phyloP scores from a whole-genome alignment of 2,329 filamentous ascomycete genomes.

The Lasiodiplodia gonubiensis region DNA sequence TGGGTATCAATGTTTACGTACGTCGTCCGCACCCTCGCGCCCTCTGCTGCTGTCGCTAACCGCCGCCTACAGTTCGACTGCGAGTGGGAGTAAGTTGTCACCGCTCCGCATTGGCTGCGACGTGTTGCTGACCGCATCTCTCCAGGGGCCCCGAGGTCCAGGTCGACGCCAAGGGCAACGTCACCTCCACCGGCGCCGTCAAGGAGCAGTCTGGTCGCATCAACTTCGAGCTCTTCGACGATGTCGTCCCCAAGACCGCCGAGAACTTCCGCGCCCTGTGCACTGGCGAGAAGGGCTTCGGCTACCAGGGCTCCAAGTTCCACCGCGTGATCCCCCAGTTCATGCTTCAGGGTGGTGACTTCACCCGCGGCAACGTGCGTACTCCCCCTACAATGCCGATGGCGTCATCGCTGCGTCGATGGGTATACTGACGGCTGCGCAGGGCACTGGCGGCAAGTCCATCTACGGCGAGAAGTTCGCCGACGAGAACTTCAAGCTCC shows the following conservation, averaged over 20 bases:
- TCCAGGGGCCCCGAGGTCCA: slow-evolving; percentile 76
- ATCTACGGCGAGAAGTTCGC: slow-evolving; percentile 95
- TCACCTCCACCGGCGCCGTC: slow-evolving; percentile 51
- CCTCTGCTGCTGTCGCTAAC: slow-evolving; percentile 47
- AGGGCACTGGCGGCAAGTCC: slow-evolving; percentile 91
- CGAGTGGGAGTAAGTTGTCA: slow-evolving; percentile 38
- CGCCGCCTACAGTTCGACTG: slow-evolving; percentile 30
- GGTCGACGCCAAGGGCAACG: slow-evolving; percentile 62
- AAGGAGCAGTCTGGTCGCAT: slow-evolving; percentile 79
- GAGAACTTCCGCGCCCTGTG: slow-evolving; percentile 86
- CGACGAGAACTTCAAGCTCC: slow-evolving; percentile 86
- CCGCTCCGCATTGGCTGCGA: slow-evolving; percentile 15
- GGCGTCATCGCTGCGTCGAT: slow-evolving; percentile 13
- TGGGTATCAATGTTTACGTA: slow-evolving; percentile 72
- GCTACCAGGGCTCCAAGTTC: slow-evolving; percentile 83
- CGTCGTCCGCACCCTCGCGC: slow-evolving; percentile 36
- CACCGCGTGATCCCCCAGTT: slow-evolving; percentile 92
- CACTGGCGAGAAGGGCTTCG: slow-evolving; percentile 80
- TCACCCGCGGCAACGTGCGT: slow-evolving; percentile 88
- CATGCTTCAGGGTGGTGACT: slow-evolving; percentile 97
- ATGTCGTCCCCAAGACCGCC: slow-evolving; percentile 85
- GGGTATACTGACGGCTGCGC: slow-evolving; percentile 27
- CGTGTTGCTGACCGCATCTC: slow-evolving; percentile 23
- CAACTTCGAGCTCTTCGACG: slow-evolving; percentile 86
- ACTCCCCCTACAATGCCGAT: slow-evolving; percentile 1